Evolutionary conservation across 768 basidiomycete species (phyloP).

Genomic region (Stropharia rugosoannulata): DNA sequence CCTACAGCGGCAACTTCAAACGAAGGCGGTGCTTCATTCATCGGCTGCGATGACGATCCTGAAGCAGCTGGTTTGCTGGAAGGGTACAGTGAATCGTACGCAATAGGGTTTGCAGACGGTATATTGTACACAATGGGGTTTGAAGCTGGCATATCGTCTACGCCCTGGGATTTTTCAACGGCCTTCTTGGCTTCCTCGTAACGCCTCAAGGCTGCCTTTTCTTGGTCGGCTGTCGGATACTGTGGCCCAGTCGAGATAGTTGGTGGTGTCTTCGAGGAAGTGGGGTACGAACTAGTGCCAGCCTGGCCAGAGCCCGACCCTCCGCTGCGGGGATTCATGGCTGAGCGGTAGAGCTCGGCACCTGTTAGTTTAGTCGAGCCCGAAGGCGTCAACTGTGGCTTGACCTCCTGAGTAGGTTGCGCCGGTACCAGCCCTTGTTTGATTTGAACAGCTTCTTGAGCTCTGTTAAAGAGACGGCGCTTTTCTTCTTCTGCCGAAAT

Average conservation of each 20-base stretch:
- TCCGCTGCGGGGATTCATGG: slow-evolving; percentile 26
- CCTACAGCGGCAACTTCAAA: slow-evolving; percentile 44
- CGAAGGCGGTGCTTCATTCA: slow-evolving; percentile 46
- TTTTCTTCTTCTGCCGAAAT: slow-evolving; percentile 78
- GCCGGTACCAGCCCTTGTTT: slow-evolving; percentile 45
- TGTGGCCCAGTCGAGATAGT: slow-evolving; percentile 34
- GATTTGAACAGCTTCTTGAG: slow-evolving; percentile 62
- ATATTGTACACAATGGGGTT: slow-evolving; percentile 57
- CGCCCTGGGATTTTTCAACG: slow-evolving; percentile 56
- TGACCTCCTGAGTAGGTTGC: slow-evolving; percentile 14
- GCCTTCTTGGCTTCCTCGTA: slow-evolving; percentile 75
- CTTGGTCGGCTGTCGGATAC: slow-evolving; percentile 66
- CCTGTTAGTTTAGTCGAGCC: slow-evolving; percentile 22
- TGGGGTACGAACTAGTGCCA: slow-evolving; percentile 17
- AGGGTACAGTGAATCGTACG: slow-evolving; percentile 65
- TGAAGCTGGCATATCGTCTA: slow-evolving; percentile 8
- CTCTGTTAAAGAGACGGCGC: slow-evolving; percentile 54
- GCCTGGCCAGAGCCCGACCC: slow-evolving; percentile 8
- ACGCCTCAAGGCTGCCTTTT: slow-evolving; percentile 67
- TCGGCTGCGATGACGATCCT: slow-evolving; percentile 27
- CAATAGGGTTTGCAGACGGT: slow-evolving; percentile 36
- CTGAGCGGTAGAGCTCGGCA: slow-evolving; percentile 29
- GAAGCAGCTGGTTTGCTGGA: slow-evolving; percentile 18
- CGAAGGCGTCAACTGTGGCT: slow-evolving; percentile 15
- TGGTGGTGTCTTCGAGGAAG: slow-evolving; percentile 16